phyloP scores from a whole-genome alignment of 2,329 filamentous ascomycete species.

The Pezicula radicicola region DNA sequence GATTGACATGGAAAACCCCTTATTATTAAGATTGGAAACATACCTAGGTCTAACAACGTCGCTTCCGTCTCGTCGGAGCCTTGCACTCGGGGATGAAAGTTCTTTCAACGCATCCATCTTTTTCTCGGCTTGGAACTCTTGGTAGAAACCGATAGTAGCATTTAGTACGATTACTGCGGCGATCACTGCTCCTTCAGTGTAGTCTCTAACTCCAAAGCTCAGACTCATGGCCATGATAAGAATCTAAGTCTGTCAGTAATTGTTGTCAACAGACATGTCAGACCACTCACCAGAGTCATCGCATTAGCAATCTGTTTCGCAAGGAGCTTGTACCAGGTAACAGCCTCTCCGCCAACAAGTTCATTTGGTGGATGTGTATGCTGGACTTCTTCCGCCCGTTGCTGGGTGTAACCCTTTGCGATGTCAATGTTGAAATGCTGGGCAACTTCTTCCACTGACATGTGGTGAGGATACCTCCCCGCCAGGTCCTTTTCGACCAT shows the following conservation, averaged over 20 bases:
- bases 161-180: slow-evolving; percentile 56
- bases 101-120: slow-evolving; percentile 54
- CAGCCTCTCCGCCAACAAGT: slow-evolving; percentile 63
- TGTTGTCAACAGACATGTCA: neutral
- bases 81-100: slow-evolving; percentile 52
- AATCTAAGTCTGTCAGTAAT: slow-evolving; percentile 39
- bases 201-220: slow-evolving; percentile 50
- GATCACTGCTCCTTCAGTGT: slow-evolving; percentile 56
- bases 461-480: slow-evolving; percentile 55
- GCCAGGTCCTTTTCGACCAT: slow-evolving; percentile 2
- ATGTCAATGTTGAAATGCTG: slow-evolving; percentile 59
- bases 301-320: slow-evolving; percentile 73
- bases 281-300: slow-evolving; percentile 64
- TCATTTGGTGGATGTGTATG: slow-evolving; percentile 65
- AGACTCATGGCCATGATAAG: slow-evolving; percentile 33
- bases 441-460: slow-evolving; percentile 60
- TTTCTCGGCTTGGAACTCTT: slow-evolving; percentile 58
- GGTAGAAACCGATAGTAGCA: slow-evolving; percentile 54
- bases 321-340: slow-evolving; percentile 70
- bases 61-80: slow-evolving; percentile 53
- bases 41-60: slow-evolving; percentile 32
- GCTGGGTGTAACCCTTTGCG: slow-evolving; percentile 63
- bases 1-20: neutral
- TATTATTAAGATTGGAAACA: neutral
- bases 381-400: slow-evolving; percentile 56